Evolutionary conservation across 768 basidiomycete genomes (phyloP).

Genomic region (Auriscalpium orientale): DNA sequence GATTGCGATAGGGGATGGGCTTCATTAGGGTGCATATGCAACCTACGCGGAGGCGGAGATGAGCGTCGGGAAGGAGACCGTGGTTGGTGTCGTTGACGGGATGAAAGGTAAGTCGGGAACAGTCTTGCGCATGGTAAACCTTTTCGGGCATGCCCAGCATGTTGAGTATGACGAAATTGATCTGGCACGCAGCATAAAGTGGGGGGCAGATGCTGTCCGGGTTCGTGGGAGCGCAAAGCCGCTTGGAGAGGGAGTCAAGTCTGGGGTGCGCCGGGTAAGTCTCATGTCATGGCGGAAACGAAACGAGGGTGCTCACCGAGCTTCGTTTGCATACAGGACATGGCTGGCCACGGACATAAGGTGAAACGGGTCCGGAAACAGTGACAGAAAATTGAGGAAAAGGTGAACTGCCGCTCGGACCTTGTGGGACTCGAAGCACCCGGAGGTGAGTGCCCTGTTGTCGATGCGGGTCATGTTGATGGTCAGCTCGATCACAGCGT

Average conservation of each 20-base stretch:
- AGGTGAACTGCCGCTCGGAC: not conserved
- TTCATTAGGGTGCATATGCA: not conserved
- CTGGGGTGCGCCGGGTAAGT: too few relatives aligned
- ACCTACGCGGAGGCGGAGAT: not conserved
- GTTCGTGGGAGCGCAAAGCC: not conserved
- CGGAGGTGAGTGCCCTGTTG: not conserved
- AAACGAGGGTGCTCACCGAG: not conserved
- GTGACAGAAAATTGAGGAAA: not conserved
- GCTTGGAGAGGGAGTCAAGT: too few relatives aligned
- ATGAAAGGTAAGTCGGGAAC: not conserved
- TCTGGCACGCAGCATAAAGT: not conserved
- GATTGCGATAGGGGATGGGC: not conserved
- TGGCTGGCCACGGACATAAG: not conserved
- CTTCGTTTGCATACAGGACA: not conserved
- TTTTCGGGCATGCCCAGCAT: not conserved
- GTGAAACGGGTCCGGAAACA: not conserved
- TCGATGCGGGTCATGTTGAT: not conserved
- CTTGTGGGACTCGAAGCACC: not conserved
- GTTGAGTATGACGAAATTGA: not conserved
- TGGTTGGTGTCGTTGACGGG: not conserved
- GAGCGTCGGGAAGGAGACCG: not conserved
- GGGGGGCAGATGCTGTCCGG: not conserved
- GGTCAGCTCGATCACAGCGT: not conserved
- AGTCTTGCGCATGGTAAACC: not conserved
- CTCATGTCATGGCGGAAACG: not conserved